Evolutionary conservation across 352 stramenopile genomes (phyloP), one percentile per base, ranked within the genome.

Genomic region (Globisporangium parvum): DNA sequence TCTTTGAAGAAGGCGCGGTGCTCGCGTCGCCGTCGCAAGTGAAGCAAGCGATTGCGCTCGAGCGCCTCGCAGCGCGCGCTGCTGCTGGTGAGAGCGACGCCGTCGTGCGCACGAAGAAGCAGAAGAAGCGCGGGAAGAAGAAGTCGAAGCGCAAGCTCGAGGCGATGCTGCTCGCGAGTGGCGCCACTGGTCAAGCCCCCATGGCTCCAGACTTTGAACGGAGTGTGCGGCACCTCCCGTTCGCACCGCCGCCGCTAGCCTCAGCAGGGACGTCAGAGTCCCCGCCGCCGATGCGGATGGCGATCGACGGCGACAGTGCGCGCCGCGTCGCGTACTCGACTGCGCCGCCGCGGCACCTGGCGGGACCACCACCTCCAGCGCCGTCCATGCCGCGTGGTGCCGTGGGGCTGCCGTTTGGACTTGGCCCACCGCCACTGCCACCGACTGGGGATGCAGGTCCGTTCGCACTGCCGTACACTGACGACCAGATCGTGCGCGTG

Each of bases 101-200:
- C 18, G 0, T 11, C 11, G 10, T 17, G 15, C n/a, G 31, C 11
- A 44, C 35, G 23, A 87, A 87, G 54, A 87, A 87, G 60, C 73
- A 78, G 31, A 91, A 91, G 59, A 89, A 89, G 46, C 78, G 79
- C 2, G 77, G 80, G 6, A 86, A 87, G 52, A 93, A 91, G 60
- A 87, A 87, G 49, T 59, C 64, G 0, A 92, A 92, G 53, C 77
- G 82, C 18, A 90, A 92, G 51, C 51, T 80, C 15, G 81, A 87
- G 1, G 60, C 63, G n/a, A 81, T 85, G 68, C 54, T 78, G 63
- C 54, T 75, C 39, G 56, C 66, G 33, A 35, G 57, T 28, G 35
- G 45, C 12, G 24, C 28, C 4, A 26, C n/a, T 3, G 21, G 33
- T n/a, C 44, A 53, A 49, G 50, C 37, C 23, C 58, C 55, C 50